A percentile compares a stretch with the other conserved stretches of the same genome.
These are phyloP conservation scores for Xylaria scruposa DNA, from an alignment of 495 filamentous ascomycete genomes.

Conservation along the genomic window DNA sequence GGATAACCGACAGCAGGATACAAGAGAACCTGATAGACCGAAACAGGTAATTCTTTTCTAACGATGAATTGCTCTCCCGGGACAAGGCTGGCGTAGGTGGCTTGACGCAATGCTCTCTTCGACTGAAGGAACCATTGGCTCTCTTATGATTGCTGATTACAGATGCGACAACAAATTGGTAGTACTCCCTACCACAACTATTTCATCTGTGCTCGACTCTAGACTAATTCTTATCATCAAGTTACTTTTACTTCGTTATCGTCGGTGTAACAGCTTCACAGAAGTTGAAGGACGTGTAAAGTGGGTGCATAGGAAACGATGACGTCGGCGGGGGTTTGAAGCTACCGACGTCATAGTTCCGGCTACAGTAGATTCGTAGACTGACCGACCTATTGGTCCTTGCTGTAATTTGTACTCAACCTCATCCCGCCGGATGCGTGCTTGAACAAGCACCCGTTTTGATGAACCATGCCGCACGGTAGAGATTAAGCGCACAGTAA, in stretches of 20 bases:
- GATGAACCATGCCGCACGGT: background rate
- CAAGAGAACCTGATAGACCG: background rate
- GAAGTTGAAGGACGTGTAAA: background rate
- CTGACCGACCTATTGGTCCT: background rate
- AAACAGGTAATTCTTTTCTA: conserved; percentile 3
- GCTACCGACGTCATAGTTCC: conserved; percentile 18
- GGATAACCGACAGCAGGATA: background rate
- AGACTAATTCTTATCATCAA: background rate
- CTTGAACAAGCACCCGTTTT: background rate
- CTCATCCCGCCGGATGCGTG: background rate
- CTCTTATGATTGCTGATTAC: background rate
- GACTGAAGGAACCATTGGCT: background rate
- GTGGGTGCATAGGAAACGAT: conserved; percentile 12
- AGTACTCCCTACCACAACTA: background rate
- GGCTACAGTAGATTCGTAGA: background rate
- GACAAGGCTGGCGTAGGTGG: conserved; percentile 3
- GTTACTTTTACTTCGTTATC: background rate
- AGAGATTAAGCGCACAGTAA: background rate
- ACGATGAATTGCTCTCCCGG: background rate
- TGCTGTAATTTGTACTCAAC: background rate
- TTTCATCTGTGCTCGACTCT: background rate
- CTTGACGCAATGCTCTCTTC: conserved; percentile 22
- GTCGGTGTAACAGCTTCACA: conserved; percentile 4
- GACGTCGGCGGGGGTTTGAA: conserved; percentile 24
- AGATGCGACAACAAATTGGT: background rate